A percentile compares a stretch with the other conserved stretches of the same genome.
Evolutionary conservation across 345 rosid species (phyloP).

Genomic region (Anastatica hierochuntica): DNA sequence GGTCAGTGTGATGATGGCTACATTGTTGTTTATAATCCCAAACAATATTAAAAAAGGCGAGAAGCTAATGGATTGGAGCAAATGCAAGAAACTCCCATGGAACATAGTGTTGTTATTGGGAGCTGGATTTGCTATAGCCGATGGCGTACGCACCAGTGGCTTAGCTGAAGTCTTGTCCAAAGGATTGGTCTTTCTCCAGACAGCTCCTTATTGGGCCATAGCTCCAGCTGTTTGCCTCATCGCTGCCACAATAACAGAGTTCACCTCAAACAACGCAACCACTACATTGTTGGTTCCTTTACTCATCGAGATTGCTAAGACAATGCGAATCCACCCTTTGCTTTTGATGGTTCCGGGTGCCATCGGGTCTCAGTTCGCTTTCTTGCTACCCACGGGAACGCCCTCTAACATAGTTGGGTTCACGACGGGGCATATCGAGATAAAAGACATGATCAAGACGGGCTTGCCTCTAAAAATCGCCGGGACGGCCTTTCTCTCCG

Average conservation of each 20-base stretch:
- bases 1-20: constrained; percentile 79
- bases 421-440: constrained; percentile 73
- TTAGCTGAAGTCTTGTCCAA: constrained; percentile 57
- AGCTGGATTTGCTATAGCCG: constrained; percentile 88
- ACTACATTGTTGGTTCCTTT: constrained; percentile 66
- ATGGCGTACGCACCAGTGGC: constrained; percentile 72
- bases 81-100: constrained; percentile 90
- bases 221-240: constrained; percentile 53
- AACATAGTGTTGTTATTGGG: constrained; percentile 68
- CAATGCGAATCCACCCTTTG: constrained; percentile 62
- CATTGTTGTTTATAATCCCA: constrained; percentile 78
- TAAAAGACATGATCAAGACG: constrained; percentile 59
- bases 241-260: constrained; percentile 62
- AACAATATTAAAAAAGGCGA: constrained; percentile 72
- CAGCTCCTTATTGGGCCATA: constrained; percentile 60
- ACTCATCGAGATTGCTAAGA: constrained; percentile 60
- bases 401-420: constrained; percentile 83
- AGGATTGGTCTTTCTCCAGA: constrained; percentile 50
- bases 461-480: constrained; percentile 67
- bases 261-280: constrained; percentile 78
- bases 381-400: constrained; percentile 71
- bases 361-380: constrained; percentile 70
- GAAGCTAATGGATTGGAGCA: constrained; percentile 84
- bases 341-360: constrained; percentile 72
- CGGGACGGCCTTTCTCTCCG: constrained; percentile 38